phyloP scores from a whole-genome alignment of 768 basidiomycete genomes.

The Leccinum boreale region DNA sequence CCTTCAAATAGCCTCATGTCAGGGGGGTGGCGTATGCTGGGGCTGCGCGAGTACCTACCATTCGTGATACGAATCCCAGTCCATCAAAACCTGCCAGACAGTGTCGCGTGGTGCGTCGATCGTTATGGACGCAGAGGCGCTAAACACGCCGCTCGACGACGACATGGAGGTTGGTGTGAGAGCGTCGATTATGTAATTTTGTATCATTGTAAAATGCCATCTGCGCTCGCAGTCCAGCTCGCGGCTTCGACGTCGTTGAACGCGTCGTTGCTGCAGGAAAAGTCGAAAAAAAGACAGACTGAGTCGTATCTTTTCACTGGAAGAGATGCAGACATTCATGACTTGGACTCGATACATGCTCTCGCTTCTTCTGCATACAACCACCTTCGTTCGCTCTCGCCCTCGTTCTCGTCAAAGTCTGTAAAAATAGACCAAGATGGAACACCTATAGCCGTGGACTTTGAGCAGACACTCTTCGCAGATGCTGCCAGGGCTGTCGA shows the following conservation, averaged over 20 bases:
- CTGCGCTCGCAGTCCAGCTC: constrained; percentile 80
- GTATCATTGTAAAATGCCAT: constrained; percentile 46
- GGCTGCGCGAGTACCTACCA: constrained; percentile 42
- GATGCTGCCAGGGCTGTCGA: constrained; percentile 73
- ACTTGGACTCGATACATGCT: constrained; percentile 82
- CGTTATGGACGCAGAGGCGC: constrained; percentile 40
- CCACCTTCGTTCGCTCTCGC: constrained; percentile 63
- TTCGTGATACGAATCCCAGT: constrained; percentile 58
- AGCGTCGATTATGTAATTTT: constrained; percentile 8
- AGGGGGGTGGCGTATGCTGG: neutral
- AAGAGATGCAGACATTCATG: constrained; percentile 78
- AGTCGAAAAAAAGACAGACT: constrained; percentile 53
- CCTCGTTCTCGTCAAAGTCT: constrained; percentile 37
- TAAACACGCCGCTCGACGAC: constrained; percentile 43
- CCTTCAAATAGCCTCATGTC: constrained; percentile 36
- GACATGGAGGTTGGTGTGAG: constrained; percentile 4
- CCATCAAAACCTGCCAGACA: constrained; percentile 60
- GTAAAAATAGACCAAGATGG: constrained; percentile 15
- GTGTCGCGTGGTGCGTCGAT: constrained; percentile 62
- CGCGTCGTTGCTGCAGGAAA: constrained; percentile 62
- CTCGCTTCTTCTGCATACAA: constrained; percentile 76
- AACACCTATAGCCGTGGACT: constrained; percentile 33
- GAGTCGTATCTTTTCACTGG: constrained; percentile 90
- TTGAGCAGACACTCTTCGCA: constrained; percentile 75
- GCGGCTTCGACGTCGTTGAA: constrained; percentile 79